Conservation (phyloP, 441 rosid genomes). For the Euphorbia corollata region DNA sequence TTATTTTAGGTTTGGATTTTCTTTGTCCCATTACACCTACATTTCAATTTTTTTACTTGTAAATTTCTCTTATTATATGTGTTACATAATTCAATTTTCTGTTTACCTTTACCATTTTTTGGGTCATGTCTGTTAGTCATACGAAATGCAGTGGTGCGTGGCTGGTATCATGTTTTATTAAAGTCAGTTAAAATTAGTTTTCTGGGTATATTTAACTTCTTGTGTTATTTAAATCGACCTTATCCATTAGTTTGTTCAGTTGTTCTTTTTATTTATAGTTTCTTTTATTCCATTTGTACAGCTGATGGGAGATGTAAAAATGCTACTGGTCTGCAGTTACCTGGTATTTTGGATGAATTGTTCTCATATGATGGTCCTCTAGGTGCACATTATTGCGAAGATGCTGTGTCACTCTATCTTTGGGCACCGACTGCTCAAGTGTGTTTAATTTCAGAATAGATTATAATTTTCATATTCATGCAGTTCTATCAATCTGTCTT, state of each 20-base stretch:
- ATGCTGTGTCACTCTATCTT: conserved; percentile 59
- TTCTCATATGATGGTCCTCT: conserved; percentile 82
- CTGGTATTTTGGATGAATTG: conserved; percentile 76
- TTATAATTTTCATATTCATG: conserved; percentile 14
- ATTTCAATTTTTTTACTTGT: not conserved
- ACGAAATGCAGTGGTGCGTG: not conserved
- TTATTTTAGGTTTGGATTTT: not conserved
- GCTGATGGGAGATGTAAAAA: conserved; percentile 47
- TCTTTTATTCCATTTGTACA: conserved; percentile 28
- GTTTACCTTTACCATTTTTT: not conserved
- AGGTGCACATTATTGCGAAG: conserved; percentile 59
- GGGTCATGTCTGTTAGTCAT: not conserved
- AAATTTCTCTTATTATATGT: not conserved
- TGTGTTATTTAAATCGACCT: not conserved
- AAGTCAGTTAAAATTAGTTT: conserved; percentile 3
- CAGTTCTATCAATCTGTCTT: conserved; percentile 4
- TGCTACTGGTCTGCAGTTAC: conserved; percentile 83
- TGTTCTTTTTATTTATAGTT: not conserved
- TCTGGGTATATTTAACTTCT: not conserved
- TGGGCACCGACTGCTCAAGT: conserved; percentile 99
- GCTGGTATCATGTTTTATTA: not conserved
- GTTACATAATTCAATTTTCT: not conserved
- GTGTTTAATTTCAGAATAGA: conserved; percentile 16
- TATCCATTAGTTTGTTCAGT: not conserved
- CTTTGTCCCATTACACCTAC: not conserved